These are phyloP conservation scores for Brassica rapa DNA, from an alignment of 345 rosid genomes.

Conservation along the genomic window DNA sequence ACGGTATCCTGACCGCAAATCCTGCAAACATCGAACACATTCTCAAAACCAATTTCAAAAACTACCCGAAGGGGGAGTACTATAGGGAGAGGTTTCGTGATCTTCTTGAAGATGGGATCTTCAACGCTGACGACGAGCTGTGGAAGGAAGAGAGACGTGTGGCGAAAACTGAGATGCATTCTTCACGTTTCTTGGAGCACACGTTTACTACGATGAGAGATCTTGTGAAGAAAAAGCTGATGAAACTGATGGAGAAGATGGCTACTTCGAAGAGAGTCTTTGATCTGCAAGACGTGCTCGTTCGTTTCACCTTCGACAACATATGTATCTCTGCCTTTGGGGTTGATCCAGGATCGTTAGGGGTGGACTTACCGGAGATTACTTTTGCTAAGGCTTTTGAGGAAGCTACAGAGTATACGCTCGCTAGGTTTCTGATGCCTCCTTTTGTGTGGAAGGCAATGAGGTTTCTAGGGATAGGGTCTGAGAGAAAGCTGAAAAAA, in stretches of 20 bases:
- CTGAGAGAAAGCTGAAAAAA: conserved; percentile 57
- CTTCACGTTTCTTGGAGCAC: conserved; percentile 52
- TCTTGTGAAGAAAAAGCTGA: conserved; percentile 55
- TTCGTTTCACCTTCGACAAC: conserved; percentile 76
- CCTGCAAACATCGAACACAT: conserved; percentile 65
- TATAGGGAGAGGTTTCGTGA: conserved; percentile 63
- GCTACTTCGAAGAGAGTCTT: conserved; percentile 43
- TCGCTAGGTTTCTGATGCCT: conserved; percentile 64
- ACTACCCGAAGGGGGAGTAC: conserved; percentile 68
- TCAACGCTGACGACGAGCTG: conserved; percentile 56
- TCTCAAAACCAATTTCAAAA: conserved; percentile 63
- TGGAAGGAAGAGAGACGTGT: conserved; percentile 69
- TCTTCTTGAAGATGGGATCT: conserved; percentile 77
- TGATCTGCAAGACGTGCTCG: conserved; percentile 75
- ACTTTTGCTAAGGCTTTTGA: conserved; percentile 82
- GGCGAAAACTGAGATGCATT: conserved; percentile 62
- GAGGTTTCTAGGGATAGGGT: conserved; percentile 59
- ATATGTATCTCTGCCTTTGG: conserved; percentile 72
- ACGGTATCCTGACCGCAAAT: conserved; percentile 56
- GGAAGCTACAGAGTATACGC: conserved; percentile 66
- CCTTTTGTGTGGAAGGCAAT: conserved; percentile 71
- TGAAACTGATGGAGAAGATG: conserved; percentile 50
- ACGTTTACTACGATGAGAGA: conserved; percentile 52
- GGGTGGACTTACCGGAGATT: conserved; percentile 53
- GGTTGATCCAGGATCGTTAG: conserved; percentile 69